Percentiles rank a stretch among this genome's conserved stretches.
These are phyloP conservation scores for Schrenkiella parvula DNA, from an alignment of 345 rosid species.

Conservation along the genomic window DNA sequence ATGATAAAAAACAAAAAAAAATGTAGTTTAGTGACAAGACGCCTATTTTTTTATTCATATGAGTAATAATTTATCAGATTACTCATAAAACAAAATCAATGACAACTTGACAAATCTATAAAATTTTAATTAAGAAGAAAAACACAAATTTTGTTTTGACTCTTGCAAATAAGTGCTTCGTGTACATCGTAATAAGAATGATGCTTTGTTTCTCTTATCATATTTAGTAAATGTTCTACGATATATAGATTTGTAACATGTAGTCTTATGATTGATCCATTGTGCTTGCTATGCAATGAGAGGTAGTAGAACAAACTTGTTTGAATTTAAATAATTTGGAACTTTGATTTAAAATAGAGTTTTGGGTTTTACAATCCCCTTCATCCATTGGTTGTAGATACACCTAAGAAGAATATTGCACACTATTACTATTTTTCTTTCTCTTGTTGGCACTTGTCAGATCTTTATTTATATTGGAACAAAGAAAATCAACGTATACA, in stretches of 20 bases:
- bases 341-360: background rate
- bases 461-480: background rate
- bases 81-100: background rate
- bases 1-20: background rate
- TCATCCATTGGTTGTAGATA: slow-evolving; percentile 1
- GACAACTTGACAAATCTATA: background rate
- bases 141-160: background rate
- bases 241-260: background rate
- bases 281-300: background rate
- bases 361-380: background rate
- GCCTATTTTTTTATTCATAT: background rate
- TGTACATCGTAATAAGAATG: background rate
- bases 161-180: background rate
- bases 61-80: background rate
- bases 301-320: background rate
- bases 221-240: too few species aligned
- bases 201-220: background rate
- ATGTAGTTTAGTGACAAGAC: background rate
- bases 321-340: background rate
- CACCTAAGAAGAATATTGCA: background rate
- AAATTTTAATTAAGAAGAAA: background rate
- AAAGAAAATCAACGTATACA: slow-evolving; percentile 1
- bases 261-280: background rate
- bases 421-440: background rate
- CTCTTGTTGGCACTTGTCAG: background rate